Conservation (phyloP, 129 eudicot genomes). For the Pittosporum tobira region DNA sequence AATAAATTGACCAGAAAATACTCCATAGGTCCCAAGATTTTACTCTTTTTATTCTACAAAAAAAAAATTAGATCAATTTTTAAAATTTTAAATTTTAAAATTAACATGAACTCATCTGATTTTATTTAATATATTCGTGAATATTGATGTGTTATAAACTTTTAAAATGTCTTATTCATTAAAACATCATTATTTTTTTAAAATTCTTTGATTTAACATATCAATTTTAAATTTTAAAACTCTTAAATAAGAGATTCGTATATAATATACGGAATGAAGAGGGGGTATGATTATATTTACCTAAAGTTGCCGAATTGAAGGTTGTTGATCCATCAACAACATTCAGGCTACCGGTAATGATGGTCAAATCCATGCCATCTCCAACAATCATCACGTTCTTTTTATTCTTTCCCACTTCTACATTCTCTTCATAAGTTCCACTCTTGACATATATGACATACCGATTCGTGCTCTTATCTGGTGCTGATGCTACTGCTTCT, state of each 20-base stretch:
- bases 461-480: constrained; percentile 26
- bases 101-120: no score
- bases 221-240: background rate
- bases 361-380: constrained; percentile 42
- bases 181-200: no score
- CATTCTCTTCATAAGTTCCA: constrained; percentile 47
- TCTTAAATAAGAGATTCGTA: background rate
- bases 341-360: constrained; percentile 35
- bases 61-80: no score
- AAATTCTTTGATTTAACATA: no score
- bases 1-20: no score
- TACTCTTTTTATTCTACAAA: no score
- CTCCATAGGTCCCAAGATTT: no score
- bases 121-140: no score
- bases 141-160: no score
- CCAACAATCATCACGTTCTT: constrained; percentile 46
- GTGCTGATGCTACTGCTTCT: constrained; percentile 47
- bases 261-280: background rate
- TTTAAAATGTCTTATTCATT: no score
- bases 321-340: no score
- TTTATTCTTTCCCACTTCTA: constrained; percentile 32
- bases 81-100: no score
- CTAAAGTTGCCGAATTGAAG: constrained; percentile 46
- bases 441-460: constrained; percentile 35
- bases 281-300: constrained; percentile 12